Base-by-base conservation (phyloP, 139 green algal genomes). In the Astrephomene gubernaculifera region DNA sequence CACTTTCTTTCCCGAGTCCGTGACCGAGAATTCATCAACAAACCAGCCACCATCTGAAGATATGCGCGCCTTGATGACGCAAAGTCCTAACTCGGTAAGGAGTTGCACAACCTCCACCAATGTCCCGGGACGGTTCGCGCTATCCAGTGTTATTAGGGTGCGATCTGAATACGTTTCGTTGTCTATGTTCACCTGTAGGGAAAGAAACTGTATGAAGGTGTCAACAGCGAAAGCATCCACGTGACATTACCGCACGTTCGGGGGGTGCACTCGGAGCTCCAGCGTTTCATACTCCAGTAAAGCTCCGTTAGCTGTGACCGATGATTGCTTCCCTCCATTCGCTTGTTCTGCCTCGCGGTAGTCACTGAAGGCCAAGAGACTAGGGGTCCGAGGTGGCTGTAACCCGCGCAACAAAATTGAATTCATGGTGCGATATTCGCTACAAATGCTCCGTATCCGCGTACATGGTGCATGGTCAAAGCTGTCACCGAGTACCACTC, bases 71-170 rank as follows among this genome's bases (percentile, higher is more conserved):
- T 90, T 92, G 43, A 86, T 91, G n/a, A 99, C 95, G 65, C 90
- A 87, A 17, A 99, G 89, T 8, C 95, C 94, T 4, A 99, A 86
- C 89, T 99, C 97, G 8, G 96, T 98, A 10, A 99, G 92, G 57
- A 96, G 92, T 84, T 99, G 95, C 41, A 99, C 96, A 21, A 99
- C 94, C 87, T 99, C 95, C 5, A 99, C 94, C 0, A 99, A 91
- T 31, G 94, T 99, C 38, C 97, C 97, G 0, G 97, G 96, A 35
- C 97, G 88, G 83, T 99, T 99, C 21, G 96, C 97, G 19, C 81
- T 94, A 89, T 99, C 97, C 8, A 99, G 91, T 29, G 94, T 98
- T 49, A 98, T 93, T 7, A 97, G 65, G 0, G 96, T 98, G 52
- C 87, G 86, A 54, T 91, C 88, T 1, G 93, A 82, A 69, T 98